These are phyloP conservation scores for Ambrosia trifida DNA, from an alignment of 129 eudicot species.

Conservation along the genomic window DNA sequence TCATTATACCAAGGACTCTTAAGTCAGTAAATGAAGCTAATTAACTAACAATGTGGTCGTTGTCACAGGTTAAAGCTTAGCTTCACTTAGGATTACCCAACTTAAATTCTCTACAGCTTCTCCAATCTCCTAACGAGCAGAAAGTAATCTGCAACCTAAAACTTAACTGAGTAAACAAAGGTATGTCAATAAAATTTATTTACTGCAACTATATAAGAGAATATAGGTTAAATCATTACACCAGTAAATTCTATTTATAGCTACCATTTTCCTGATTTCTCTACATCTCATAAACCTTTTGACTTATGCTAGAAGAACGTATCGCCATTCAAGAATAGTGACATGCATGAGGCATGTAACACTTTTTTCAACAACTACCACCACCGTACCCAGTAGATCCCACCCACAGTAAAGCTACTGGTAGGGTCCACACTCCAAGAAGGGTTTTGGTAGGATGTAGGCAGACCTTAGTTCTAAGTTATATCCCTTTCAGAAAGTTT, in stretches of 20 bases:
- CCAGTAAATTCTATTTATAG: background rate
- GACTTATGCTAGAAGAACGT: constrained; percentile 4
- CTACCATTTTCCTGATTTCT: background rate
- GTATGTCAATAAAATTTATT: background rate
- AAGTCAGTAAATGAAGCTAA: constrained; percentile 15
- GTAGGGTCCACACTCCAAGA: too few species aligned
- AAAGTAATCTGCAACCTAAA: constrained; percentile 15
- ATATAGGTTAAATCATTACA: background rate
- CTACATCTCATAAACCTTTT: background rate
- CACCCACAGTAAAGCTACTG: too few species aligned
- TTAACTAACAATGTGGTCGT: background rate
- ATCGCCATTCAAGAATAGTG: background rate
- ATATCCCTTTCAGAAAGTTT: background rate
- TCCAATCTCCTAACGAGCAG: background rate
- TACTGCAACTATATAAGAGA: background rate
- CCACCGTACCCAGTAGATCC: too few species aligned
- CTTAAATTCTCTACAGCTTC: background rate
- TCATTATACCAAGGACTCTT: constrained; percentile 12
- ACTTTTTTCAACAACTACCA: too few species aligned
- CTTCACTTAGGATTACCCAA: background rate
- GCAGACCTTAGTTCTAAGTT: too few species aligned
- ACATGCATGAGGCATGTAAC: background rate
- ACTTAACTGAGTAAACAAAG: constrained; percentile 10
- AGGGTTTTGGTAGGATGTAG: too few species aligned
- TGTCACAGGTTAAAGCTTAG: constrained; percentile 14